A percentile compares a stretch with the other conserved stretches of the same genome.
Evolutionary conservation across 2,329 filamentous ascomycete species (phyloP).

Genomic region (Paecilomyces sp.): DNA sequence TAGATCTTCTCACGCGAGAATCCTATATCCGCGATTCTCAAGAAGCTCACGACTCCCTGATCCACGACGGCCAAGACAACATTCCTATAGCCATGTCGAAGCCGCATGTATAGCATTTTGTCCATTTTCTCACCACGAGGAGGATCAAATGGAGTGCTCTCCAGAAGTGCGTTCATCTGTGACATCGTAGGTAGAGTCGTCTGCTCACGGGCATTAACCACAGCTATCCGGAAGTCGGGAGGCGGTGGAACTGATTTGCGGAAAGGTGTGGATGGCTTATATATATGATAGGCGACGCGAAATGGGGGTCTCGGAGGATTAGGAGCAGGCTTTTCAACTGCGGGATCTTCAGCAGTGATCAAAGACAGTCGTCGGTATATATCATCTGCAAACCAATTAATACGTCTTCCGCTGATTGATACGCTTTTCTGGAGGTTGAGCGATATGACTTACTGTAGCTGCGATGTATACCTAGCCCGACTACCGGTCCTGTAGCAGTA

Average conservation of each 20-base stretch:
- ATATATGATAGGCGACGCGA: conserved; percentile 71
- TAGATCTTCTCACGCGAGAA: conserved; percentile 72
- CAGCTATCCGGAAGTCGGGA: conserved; percentile 79
- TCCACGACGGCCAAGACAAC: conserved; percentile 85
- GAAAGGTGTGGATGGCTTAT: conserved; percentile 66
- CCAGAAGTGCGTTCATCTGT: conserved; percentile 64
- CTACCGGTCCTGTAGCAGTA: conserved; percentile 40
- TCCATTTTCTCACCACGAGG: conserved; percentile 44
- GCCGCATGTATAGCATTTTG: conserved; percentile 60
- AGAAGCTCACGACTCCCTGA: conserved; percentile 80
- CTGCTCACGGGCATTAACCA: conserved; percentile 64
- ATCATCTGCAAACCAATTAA: conserved; percentile 45
- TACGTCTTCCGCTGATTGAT: background rate
- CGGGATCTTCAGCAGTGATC: conserved; percentile 63
- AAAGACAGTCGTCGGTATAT: conserved; percentile 73
- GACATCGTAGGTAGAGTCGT: conserved; percentile 65
- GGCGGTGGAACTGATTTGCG: conserved; percentile 70
- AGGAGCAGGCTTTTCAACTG: conserved; percentile 16
- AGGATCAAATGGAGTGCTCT: conserved; percentile 63
- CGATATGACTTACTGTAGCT: conserved; percentile 38
- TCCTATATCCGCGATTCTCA: conserved; percentile 70
- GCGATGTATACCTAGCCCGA: conserved; percentile 48
- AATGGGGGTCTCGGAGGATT: conserved; percentile 47
- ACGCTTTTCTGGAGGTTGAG: background rate
- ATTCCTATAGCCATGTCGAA: conserved; percentile 79